A percentile compares a stretch with the other conserved stretches of the same genome.
Evolutionary conservation across 192 early-diverging fungal genomes (phyloP).

Genomic region (Linnemannia elongata): DNA sequence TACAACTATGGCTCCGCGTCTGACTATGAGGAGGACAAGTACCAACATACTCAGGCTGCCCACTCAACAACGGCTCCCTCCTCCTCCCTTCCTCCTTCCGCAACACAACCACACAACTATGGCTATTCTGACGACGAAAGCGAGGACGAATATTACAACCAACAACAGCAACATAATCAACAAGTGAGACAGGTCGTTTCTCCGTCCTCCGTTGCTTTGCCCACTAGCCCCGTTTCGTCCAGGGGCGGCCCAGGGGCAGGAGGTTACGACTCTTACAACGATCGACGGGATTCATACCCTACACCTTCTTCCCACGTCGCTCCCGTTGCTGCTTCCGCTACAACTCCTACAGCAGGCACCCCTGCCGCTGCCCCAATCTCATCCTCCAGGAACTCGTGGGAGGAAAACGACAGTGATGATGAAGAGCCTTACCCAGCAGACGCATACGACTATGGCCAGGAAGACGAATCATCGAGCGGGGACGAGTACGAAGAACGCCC

Average conservation of each 20-base stretch:
- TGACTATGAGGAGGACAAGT: conserved; percentile 23
- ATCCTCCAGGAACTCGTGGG: conserved; percentile 38
- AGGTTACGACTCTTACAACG: conserved; percentile 2
- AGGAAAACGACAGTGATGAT: conserved; percentile 38
- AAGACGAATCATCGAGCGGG: conserved; percentile 15
- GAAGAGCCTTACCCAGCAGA: conserved; percentile 38
- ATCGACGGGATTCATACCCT: conserved; percentile 11
- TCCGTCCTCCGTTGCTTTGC: conserved; percentile 25
- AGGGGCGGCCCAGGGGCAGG: conserved; percentile 10
- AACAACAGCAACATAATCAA: background rate
- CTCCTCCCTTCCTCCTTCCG: background rate
- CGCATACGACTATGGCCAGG: conserved; percentile 46
- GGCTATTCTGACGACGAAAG: conserved; percentile 1
- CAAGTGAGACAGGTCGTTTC: conserved; percentile 19
- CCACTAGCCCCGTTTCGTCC: conserved; percentile 35
- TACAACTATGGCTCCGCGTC: conserved; percentile 33
- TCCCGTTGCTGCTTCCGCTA: background rate
- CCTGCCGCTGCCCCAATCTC: background rate
- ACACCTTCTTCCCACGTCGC: background rate
- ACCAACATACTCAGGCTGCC: background rate
- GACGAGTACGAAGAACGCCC: conserved; percentile 30
- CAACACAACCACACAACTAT: conserved; percentile 1
- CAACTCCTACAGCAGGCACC: background rate
- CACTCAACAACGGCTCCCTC: background rate
- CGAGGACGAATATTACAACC: conserved; percentile 5